Conservation (phyloP, 768 basidiomycete genomes). For the Tremella mesenterica region DNA sequence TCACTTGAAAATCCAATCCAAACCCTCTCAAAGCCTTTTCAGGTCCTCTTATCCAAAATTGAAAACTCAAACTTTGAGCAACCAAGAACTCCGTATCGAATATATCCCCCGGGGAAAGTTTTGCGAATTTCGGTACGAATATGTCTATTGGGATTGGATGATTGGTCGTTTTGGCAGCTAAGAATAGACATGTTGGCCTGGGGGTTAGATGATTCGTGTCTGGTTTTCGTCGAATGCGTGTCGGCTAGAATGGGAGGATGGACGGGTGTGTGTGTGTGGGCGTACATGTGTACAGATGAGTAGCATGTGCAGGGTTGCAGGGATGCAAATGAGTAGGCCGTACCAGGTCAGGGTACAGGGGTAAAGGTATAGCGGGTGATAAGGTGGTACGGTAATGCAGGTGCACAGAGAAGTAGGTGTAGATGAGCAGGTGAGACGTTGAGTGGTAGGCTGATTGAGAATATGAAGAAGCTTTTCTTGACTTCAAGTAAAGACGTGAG, state of each 20-base stretch:
- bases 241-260: no score
- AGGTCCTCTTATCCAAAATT: constrained; percentile 60
- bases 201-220: not conserved
- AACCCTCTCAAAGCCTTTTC: constrained; percentile 42
- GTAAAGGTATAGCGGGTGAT: not conserved
- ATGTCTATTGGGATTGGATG: constrained; percentile 77
- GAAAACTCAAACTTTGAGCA: constrained; percentile 85
- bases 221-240: not conserved
- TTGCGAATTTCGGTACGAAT: constrained; percentile 75
- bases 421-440: not conserved
- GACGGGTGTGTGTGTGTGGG: no score
- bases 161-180: constrained; percentile 97
- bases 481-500: no score
- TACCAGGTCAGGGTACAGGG: not conserved
- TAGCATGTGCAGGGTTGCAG: no score
- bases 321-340: no score
- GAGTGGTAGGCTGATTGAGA: not conserved
- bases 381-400: not conserved
- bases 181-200: constrained; percentile 90
- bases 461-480: not conserved
- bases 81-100: constrained; percentile 92
- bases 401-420: not conserved
- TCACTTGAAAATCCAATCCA: constrained; percentile 39
- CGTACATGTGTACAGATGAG: no score
- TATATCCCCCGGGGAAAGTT: constrained; percentile 70